A percentile compares a stretch with the other conserved stretches of the same genome.
These are phyloP conservation scores for Sambucus nigra DNA, from an alignment of 129 eudicot species.

Conservation along the genomic window DNA sequence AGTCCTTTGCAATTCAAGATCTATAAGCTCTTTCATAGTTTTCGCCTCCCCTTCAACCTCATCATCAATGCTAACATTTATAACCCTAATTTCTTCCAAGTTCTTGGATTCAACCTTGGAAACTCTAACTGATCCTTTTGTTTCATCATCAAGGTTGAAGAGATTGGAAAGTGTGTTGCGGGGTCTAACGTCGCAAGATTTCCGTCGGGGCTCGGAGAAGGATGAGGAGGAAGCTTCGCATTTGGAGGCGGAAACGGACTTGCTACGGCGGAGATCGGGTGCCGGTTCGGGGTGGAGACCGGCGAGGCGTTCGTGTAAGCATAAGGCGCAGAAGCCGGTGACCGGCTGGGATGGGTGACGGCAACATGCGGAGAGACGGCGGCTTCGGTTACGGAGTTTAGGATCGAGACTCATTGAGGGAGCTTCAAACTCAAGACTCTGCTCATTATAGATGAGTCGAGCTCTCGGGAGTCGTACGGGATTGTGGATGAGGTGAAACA, in stretches of 20 bases:
- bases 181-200: conserved; percentile 44
- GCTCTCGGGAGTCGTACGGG: too few species aligned
- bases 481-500: too few species aligned
- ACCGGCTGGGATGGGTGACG: conserved; percentile 70
- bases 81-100: neutral
- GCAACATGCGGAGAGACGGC: conserved; percentile 60
- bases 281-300: conserved; percentile 36
- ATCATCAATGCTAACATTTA: conserved; percentile 18
- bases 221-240: conserved; percentile 22
- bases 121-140: conserved; percentile 26
- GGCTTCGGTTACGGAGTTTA: conserved; percentile 43
- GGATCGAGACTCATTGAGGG: conserved; percentile 27
- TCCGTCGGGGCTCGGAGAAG: conserved; percentile 46
- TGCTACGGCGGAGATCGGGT: conserved; percentile 64
- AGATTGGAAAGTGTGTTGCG: conserved; percentile 23
- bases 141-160: conserved; percentile 22
- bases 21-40: conserved; percentile 84
- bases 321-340: conserved; percentile 79
- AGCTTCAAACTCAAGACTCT: neutral
- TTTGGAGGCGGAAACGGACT: conserved; percentile 45
- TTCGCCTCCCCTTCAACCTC: conserved; percentile 40
- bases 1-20: conserved; percentile 46
- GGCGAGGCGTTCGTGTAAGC: conserved; percentile 79
- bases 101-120: conserved; percentile 11
- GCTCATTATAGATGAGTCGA: neutral